Evolutionary conservation across 345 rosid genomes (phyloP).

Genomic region (thale cress (Arabidopsis thaliana)): DNA sequence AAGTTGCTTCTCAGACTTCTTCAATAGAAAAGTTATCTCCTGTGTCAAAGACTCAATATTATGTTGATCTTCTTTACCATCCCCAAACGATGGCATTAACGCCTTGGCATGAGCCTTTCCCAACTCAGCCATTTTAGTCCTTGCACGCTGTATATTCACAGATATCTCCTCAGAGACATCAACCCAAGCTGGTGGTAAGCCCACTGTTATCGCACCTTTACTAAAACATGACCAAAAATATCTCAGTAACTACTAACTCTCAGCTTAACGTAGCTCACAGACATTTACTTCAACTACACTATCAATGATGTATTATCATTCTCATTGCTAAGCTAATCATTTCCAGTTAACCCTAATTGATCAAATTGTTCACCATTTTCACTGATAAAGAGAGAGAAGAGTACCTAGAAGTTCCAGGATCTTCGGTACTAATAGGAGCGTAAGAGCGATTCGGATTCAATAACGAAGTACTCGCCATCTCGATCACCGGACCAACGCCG

Average conservation of each 20-base stretch:
- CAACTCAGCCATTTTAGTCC: slow-evolving; percentile 74
- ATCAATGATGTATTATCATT: too few relatives aligned
- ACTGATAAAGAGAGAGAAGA: slow-evolving; percentile 6
- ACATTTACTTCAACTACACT: background rate
- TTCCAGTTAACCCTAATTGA: background rate
- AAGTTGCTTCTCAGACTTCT: slow-evolving; percentile 79
- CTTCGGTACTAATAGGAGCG: slow-evolving; percentile 87
- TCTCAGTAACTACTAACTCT: background rate
- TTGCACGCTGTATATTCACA: slow-evolving; percentile 73
- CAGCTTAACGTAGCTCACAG: background rate
- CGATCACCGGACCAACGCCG: slow-evolving; percentile 78
- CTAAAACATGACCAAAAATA: slow-evolving; percentile 23
- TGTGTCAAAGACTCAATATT: slow-evolving; percentile 79
- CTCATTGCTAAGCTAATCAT: background rate
- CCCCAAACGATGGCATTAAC: slow-evolving; percentile 97
- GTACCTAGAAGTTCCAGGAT: slow-evolving; percentile 85
- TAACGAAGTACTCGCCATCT: slow-evolving; percentile 79
- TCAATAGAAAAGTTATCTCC: slow-evolving; percentile 75
- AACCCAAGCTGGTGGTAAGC: slow-evolving; percentile 97
- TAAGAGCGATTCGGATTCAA: slow-evolving; percentile 68
- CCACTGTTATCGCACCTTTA: slow-evolving; percentile 77
- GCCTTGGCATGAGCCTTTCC: slow-evolving; percentile 93
- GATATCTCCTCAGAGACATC: slow-evolving; percentile 92
- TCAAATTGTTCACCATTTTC: slow-evolving; percentile 7
- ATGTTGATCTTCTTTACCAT: slow-evolving; percentile 90